phyloP scores from a whole-genome alignment of 163 green algal species.

The Scenedesmus sp. region DNA sequence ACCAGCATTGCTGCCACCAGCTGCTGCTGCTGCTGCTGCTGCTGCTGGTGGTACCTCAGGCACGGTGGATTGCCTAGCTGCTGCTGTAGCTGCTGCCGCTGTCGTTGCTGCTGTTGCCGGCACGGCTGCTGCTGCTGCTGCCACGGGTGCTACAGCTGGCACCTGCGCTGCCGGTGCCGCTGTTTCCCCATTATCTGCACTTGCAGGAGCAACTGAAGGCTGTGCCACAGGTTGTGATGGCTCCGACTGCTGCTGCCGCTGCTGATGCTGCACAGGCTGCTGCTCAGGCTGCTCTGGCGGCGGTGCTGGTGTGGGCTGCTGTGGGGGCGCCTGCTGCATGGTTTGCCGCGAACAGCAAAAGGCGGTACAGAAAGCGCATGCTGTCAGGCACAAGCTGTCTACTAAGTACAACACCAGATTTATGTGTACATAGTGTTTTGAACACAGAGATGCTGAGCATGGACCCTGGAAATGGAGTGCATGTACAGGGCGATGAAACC shows the following conservation, averaged over 20 bases:
- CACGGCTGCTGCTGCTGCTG: background rate
- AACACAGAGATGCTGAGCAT: too few species aligned
- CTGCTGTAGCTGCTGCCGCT: slow-evolving; percentile 18
- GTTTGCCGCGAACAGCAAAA: background rate
- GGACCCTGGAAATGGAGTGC: too few species aligned
- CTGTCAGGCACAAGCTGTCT: background rate
- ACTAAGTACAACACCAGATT: too few species aligned
- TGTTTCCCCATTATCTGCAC: background rate
- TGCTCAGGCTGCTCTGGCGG: background rate
- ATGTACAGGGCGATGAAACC: too few species aligned
- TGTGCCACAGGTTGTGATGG: background rate
- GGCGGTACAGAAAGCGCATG: background rate
- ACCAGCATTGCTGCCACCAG: background rate
- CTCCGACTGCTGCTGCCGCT: background rate
- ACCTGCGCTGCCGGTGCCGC: background rate
- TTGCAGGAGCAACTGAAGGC: background rate
- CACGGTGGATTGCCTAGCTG: background rate
- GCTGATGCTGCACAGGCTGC: background rate
- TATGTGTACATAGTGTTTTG: background rate
- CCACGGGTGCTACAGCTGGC: background rate
- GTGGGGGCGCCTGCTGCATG: background rate
- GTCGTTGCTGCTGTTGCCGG: background rate
- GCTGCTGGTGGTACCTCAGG: background rate
- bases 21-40: background rate
- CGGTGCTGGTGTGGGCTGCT: background rate